Percentiles rank a stretch among this genome's conserved stretches.
Evolutionary conservation across 768 basidiomycete species (phyloP).

Genomic region (Galerina sulciceps): DNA sequence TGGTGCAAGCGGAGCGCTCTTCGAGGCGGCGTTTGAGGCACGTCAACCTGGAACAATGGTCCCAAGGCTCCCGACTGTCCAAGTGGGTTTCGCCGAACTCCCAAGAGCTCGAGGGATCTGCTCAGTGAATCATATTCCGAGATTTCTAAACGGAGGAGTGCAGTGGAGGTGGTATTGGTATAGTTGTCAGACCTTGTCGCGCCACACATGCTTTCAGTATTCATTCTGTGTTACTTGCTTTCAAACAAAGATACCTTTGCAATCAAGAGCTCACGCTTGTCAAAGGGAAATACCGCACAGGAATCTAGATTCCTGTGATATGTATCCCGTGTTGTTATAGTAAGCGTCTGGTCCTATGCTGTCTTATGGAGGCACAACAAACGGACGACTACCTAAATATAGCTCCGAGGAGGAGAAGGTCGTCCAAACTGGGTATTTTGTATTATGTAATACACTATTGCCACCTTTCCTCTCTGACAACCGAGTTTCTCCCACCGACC

Average conservation of each 20-base stretch:
- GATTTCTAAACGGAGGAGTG: not conserved
- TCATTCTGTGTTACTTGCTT: constrained; percentile 4
- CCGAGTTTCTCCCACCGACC: constrained; percentile 8
- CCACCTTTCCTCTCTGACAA: constrained; percentile 1
- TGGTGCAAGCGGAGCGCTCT: constrained; percentile 17
- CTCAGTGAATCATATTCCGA: not conserved
- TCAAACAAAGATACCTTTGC: constrained; percentile 17
- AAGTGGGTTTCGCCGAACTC: constrained; percentile 4
- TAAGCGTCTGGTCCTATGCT: constrained; percentile 6
- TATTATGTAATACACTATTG: constrained; percentile 11
- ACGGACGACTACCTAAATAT: constrained; percentile 20
- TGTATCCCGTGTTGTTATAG: constrained; percentile 17
- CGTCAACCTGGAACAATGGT: constrained; percentile 1
- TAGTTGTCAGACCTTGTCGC: constrained; percentile 13
- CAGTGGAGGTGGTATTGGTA: not conserved
- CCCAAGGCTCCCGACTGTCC: not conserved
- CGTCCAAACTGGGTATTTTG: not conserved
- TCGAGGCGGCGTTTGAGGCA: constrained; percentile 14
- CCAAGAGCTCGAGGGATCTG: not conserved
- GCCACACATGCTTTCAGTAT: constrained; percentile 9
- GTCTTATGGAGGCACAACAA: not conserved
- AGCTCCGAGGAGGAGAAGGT: constrained; percentile 28
- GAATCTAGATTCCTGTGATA: constrained; percentile 8
- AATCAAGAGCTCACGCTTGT: constrained; percentile 22
- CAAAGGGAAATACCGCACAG: constrained; percentile 14